Evolutionary conservation across 257 asterid species (phyloP), one percentile per base, ranked within the genome.

Genomic region (Salvia splendens): DNA sequence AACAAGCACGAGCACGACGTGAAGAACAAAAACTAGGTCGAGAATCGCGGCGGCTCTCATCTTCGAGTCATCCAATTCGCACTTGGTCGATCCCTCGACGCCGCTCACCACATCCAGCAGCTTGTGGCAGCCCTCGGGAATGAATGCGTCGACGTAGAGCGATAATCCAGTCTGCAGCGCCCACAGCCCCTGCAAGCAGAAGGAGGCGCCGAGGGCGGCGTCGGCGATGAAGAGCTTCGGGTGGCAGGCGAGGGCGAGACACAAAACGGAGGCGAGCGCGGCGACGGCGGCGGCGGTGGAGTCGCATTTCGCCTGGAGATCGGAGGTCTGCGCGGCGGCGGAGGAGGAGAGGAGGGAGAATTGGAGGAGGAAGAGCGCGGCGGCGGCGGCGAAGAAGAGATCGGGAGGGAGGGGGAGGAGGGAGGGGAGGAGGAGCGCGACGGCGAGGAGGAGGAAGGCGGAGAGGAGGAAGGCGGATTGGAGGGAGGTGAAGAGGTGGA

Each of bases 41-140:
- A 89, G 87, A 41, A 92, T 81, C 3, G 98, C 93, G 16, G 78
- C 84, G 0, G 98, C 98, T 73, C 98, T 80, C 14, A 92, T 85
- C 86, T 86, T 89, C 73, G 97, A 82, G 69, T 92, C 98, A 33
- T 92, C 98, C 74, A 89, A 76, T 51, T 92, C 98, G 58, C 98
- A 92, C 77, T 87, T 92, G 28, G 98, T 92, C 14, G 96, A 87
- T n/a, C 98, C 97, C 73, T 92, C 97, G 9, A 92, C 91, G 8
- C 98, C 97, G 61, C 86, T 87, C 43, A 87, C 87, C 10, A 89
- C 98, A 53, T 89, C 98, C 0, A 92, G 82, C 56, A 92, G 79
- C 89, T 87, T 87, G 82, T 92, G 98, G 79, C 98, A 92, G 30
- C 98, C 98, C 68, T 87, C 93, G 0, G 98, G 98, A 30, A 92